Evolutionary conservation across 768 basidiomycete genomes (phyloP), one percentile per base, ranked within the genome.

Genomic region (Boletus rubescentipes): DNA sequence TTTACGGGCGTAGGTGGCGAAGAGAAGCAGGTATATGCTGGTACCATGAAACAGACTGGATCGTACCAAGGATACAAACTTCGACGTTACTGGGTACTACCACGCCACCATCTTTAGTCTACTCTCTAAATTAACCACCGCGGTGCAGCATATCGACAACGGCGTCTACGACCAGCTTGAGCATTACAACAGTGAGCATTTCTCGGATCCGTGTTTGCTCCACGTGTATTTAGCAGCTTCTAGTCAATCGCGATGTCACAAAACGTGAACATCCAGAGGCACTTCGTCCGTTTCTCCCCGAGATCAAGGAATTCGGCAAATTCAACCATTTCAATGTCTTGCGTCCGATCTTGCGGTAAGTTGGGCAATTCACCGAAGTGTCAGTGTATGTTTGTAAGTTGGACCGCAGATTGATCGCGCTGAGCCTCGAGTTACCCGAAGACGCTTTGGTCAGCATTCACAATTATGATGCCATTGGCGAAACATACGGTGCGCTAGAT

Each of bases 111-210:
- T 46, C 34, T 34, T n/a, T 11, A 32, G 18, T 31, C n/a, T 11
- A 16, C 45, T 15, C n/a, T 39, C 37, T 14, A 23, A 12, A 14
- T n/a, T 23, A 30, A 15, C n/a, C 26, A 44, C 39, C 2, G 36
- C 14, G 6, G 16, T 16, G 8, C 48, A 87, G 85, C 80, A 82
- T 45, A 79, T 87, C 41, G 81, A 81, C 37, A 77, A 76, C 11
- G 86, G 85, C 7, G 79, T 87, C 26, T 76, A 68, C 16, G 86
- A 88, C 61, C 84, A 86, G 58, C 60, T 86, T 16, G 85, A 87
- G 61, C 73, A 79, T 46, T 87, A 87, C 60, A 84, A 81, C 57
- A 74, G 86, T 87, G 54, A 52, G 78, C 58, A 7, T 35, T 14
- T 11, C 16, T 4, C 21, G 23, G 16, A 15, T n/a, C n/a, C n/a